phyloP scores from a whole-genome alignment of 768 basidiomycete species.

The Lentinula guzmanii region DNA sequence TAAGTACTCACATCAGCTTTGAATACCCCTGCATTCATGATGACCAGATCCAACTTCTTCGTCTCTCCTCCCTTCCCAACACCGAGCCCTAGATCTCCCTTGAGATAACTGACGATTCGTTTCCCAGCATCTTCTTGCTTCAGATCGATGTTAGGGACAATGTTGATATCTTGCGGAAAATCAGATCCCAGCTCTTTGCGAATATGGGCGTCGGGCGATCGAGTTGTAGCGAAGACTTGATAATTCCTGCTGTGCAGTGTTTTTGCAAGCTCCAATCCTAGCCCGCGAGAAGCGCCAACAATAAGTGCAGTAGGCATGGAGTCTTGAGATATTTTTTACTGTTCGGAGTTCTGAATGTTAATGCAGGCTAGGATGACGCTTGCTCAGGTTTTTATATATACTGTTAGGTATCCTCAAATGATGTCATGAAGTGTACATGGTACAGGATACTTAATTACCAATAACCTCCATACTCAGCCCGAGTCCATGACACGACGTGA shows the following conservation, averaged over 20 bases:
- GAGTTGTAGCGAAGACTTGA: slow-evolving; percentile 33
- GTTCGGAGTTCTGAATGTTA: not conserved
- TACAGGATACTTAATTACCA: not conserved
- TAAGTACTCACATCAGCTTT: slow-evolving; percentile 27
- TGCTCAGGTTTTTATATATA: not conserved
- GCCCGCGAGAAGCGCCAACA: slow-evolving; percentile 39
- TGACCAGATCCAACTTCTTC: slow-evolving; percentile 24
- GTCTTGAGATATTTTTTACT: not conserved
- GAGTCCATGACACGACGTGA: not conserved
- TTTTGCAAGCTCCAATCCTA: slow-evolving; percentile 32
- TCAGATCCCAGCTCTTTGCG: slow-evolving; percentile 8
- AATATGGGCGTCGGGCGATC: slow-evolving; percentile 13
- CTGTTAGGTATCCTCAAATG: not conserved
- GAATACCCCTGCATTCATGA: slow-evolving; percentile 33
- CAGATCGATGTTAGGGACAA: slow-evolving; percentile 32
- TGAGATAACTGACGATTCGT: slow-evolving; percentile 20
- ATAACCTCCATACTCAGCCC: not conserved
- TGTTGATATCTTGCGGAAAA: slow-evolving; percentile 26
- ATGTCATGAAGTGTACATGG: not conserved
- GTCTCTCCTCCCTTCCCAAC: slow-evolving; percentile 7
- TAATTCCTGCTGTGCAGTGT: slow-evolving; percentile 14
- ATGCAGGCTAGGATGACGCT: not conserved
- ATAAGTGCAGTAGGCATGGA: slow-evolving; percentile 26
- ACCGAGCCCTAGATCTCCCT: slow-evolving; percentile 19
- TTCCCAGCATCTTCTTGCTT: slow-evolving; percentile 25